Evolutionary conservation across 495 filamentous ascomycete genomes (phyloP), one percentile per base, ranked within the genome.

Genomic region (Neurospora sp.): DNA sequence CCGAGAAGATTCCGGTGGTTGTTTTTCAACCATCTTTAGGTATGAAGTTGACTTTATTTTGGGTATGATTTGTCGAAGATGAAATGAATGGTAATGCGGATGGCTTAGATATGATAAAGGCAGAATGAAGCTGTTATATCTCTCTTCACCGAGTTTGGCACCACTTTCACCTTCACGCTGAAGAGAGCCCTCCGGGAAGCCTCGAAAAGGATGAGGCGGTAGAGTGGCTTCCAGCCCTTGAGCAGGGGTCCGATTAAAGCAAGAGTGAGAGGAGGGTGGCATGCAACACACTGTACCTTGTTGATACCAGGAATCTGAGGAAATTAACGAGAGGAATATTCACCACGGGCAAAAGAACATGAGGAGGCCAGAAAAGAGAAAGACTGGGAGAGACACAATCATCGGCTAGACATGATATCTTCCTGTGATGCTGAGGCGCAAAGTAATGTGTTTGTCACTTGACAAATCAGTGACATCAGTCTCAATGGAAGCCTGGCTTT

Each of bases 181-280:
- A 65, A 16, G 73, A 71, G 77, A 78, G 78, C 78, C 79, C 74
- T 74, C 73, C 39, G 71, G 72, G 53, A 73, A 71, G 79, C 79
- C 79, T 79, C 69, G 74, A 45, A 68, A 68, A 41, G 12, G 39
- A 71, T 75, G 73, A 74, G 72, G 73, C 75, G 74, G 74, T 69
- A 78, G 41, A 4, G 27, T 53, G 27, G 22, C 35, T 37, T 37
- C 44, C 35, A 44, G 12, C 59, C 39, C 70, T 41, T 53, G 71
- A 35, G 69, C 74, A 71, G 71, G 69, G 71, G 37, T 35, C 37
- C 20, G 14, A 69, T 75, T 75, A 72, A 79, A 39, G 75, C 76
- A 72, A 76, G 74, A 69, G 73, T 75, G 76, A 76, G 75, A 75
- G 45, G 6, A 38, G 31, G 42, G 18, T 45, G 42, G 42, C 53